Conservation (phyloP, 1,284 basidiomycete genomes). For the Phellopilus nigrolimitatus region DNA sequence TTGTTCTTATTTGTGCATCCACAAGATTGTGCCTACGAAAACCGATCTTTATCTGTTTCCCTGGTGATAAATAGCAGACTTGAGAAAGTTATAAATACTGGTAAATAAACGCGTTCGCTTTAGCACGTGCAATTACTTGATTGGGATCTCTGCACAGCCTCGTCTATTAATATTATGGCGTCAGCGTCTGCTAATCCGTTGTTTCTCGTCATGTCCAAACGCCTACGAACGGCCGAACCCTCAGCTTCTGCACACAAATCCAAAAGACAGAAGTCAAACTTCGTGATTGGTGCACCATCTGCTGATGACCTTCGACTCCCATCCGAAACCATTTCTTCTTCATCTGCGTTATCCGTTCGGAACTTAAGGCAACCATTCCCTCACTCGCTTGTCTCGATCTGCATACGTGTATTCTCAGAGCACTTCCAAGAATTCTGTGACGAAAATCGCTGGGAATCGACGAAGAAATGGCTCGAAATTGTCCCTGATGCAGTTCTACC, state of each 20-base stretch:
- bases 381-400: slow-evolving; percentile 44
- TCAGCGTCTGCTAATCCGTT: not conserved
- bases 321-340: slow-evolving; percentile 38
- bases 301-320: slow-evolving; percentile 13
- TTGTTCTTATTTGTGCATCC: too few species aligned
- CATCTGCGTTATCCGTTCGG: slow-evolving; percentile 48
- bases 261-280: not conserved
- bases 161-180: not conserved
- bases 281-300: slow-evolving; percentile 15
- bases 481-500: slow-evolving; percentile 52
- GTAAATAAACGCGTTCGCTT: too few species aligned
- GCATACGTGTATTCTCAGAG: slow-evolving; percentile 47
- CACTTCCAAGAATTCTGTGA: slow-evolving; percentile 40
- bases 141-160: not conserved
- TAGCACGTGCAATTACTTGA: too few species aligned
- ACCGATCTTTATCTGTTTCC: too few species aligned
- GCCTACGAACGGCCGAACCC: not conserved
- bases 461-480: slow-evolving; percentile 37
- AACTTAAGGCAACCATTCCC: slow-evolving; percentile 30
- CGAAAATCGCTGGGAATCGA: slow-evolving; percentile 34
- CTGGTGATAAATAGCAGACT: too few species aligned
- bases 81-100: too few species aligned
- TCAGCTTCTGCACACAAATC: not conserved
- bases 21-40: too few species aligned
- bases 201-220: slow-evolving; percentile 15